A percentile compares a stretch with the other conserved stretches of the same genome.
phyloP scores from a whole-genome alignment of 345 rosid genomes.

The Carallia brachiata region DNA sequence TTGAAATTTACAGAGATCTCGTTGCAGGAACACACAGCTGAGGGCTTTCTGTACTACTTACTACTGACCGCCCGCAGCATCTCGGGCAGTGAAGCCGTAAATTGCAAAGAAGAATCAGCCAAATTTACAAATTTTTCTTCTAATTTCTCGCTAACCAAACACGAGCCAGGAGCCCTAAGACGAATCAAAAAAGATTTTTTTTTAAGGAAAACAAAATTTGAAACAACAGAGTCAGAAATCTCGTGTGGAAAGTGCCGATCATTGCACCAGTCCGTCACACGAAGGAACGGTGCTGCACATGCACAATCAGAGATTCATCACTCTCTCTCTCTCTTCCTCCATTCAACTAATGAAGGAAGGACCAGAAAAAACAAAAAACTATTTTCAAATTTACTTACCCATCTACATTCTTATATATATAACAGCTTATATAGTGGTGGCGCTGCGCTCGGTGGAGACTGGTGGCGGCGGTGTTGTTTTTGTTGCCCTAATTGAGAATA shows the following conservation, averaged over 20 bases:
- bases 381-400: too few species aligned
- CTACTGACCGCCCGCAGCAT: too few species aligned
- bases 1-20: background rate
- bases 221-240: slow-evolving; percentile 38
- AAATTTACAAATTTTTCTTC: too few species aligned
- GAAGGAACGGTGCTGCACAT: slow-evolving; percentile 26
- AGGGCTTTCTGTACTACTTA: too few species aligned
- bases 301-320: slow-evolving; percentile 39
- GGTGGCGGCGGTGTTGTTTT: too few species aligned
- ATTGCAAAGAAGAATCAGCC: too few species aligned
- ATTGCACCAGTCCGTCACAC: slow-evolving; percentile 21
- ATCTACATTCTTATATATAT: too few species aligned
- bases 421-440: background rate
- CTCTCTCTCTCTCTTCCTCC: slow-evolving; percentile 2
- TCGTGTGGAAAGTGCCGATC: slow-evolving; percentile 50
- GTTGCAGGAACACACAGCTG: background rate
- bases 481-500: background rate
- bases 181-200: background rate
- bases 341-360: too few species aligned
- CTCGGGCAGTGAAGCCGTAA: too few species aligned
- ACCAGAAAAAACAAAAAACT: background rate
- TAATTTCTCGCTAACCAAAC: too few species aligned
- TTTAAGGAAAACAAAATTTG: background rate
- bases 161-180: background rate
- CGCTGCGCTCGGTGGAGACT: too few species aligned